Evolutionary conservation across 73 alveolate species (phyloP).

Genomic region (Stentor roeselii): DNA sequence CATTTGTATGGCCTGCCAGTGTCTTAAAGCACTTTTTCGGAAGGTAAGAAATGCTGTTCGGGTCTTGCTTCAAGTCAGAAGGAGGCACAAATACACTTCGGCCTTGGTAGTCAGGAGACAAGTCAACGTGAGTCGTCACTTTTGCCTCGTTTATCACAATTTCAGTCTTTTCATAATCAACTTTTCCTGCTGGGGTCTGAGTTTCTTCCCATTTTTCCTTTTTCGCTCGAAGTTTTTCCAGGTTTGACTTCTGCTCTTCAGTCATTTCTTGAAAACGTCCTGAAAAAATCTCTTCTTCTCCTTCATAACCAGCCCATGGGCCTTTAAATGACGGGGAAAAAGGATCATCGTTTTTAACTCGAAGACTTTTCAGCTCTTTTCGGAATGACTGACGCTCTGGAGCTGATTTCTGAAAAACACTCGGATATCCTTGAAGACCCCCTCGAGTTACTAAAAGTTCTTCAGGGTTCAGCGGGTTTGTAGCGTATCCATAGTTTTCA

Average conservation of each 20-base stretch:
- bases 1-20: slow-evolving; percentile 89
- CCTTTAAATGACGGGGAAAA: slow-evolving; percentile 74
- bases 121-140: slow-evolving; percentile 55
- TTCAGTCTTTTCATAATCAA: slow-evolving; percentile 18
- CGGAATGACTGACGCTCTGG: slow-evolving; percentile 31
- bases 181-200: slow-evolving; percentile 20
- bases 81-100: slow-evolving; percentile 89
- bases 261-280: slow-evolving; percentile 36
- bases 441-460: too few relatives aligned
- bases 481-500: not conserved
- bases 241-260: slow-evolving; percentile 59
- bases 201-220: slow-evolving; percentile 46
- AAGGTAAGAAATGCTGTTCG: slow-evolving; percentile 87
- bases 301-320: slow-evolving; percentile 97
- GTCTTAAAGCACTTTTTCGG: slow-evolving; percentile 96
- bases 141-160: not conserved
- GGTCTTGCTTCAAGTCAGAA: slow-evolving; percentile 75
- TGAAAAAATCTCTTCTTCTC: slow-evolving; percentile 58
- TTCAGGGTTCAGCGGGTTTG: not conserved
- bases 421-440: too few relatives aligned
- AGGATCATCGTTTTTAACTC: slow-evolving; percentile 72
- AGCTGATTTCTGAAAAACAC: not conserved
- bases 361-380: slow-evolving; percentile 54
- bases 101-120: slow-evolving; percentile 64
- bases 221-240: slow-evolving; percentile 60